phyloP scores from a whole-genome alignment of 192 early-diverging fungal genomes.

The Coemansia sp. region DNA sequence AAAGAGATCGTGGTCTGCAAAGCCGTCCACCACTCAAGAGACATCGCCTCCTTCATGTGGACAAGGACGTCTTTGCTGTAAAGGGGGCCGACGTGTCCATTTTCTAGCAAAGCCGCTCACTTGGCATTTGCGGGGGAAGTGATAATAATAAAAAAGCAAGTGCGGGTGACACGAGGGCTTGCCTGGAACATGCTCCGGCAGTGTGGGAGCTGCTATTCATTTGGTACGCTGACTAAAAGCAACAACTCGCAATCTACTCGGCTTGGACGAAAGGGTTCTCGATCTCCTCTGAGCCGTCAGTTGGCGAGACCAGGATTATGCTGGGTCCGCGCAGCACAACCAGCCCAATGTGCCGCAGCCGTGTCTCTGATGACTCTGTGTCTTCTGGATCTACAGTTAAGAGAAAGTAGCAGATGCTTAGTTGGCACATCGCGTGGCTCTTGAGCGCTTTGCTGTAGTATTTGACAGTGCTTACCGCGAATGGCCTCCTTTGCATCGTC shows the following conservation, averaged over 20 bases:
- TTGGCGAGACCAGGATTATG: slow-evolving; percentile 88
- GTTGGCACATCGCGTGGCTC: no score
- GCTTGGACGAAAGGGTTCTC: slow-evolving; percentile 82
- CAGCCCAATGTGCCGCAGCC: slow-evolving; percentile 78
- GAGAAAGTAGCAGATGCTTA: not conserved
- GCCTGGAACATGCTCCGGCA: not conserved
- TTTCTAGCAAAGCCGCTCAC: no score
- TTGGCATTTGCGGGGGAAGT: not conserved
- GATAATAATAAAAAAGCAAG: not conserved
- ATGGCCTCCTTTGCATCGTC: slow-evolving; percentile 89
- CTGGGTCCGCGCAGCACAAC: slow-evolving; percentile 89
- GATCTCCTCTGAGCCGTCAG: slow-evolving; percentile 90
- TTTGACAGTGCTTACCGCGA: slow-evolving; percentile 58
- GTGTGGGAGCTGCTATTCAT: not conserved
- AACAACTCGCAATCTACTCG: slow-evolving; percentile 7
- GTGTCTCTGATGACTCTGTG: slow-evolving; percentile 20
- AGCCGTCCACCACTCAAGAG: not conserved
- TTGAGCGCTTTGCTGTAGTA: no score
- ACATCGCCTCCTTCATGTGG: not conserved
- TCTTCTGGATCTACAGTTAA: slow-evolving; percentile 24
- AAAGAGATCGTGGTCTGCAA: not conserved
- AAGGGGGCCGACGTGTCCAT: no score
- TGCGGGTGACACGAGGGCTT: not conserved
- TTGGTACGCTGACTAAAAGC: not conserved
- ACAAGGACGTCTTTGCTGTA: no score